Conservation (phyloP, 345 rosid genomes). For the Lepidium sativum region DNA sequence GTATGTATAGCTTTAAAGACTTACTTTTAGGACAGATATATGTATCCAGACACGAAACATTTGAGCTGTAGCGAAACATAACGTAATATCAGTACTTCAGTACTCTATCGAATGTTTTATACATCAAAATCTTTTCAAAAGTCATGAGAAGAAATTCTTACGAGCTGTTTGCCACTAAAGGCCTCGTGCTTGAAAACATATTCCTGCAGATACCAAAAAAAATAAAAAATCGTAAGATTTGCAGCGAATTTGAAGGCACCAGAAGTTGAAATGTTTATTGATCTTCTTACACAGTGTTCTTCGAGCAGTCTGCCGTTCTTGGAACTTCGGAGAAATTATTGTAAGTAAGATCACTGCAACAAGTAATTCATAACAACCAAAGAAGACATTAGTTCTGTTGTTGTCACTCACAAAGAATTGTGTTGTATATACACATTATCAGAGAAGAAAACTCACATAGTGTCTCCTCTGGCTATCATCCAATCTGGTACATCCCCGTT, state of each 20-base stretch:
- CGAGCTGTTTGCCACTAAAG: slow-evolving; percentile 31
- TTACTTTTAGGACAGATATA: slow-evolving; percentile 16
- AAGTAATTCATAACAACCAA: not conserved
- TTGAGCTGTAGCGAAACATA: slow-evolving; percentile 10
- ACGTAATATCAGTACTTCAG: not conserved
- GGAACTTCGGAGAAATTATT: slow-evolving; percentile 41
- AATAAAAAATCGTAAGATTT: slow-evolving; percentile 4
- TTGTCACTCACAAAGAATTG: not conserved
- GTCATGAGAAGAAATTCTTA: slow-evolving; percentile 18
- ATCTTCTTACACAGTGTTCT: slow-evolving; percentile 30
- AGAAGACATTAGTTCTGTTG: not conserved
- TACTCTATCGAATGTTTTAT: not conserved
- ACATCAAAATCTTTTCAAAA: not conserved
- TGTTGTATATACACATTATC: not conserved
- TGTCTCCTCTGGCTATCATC: slow-evolving; percentile 31
- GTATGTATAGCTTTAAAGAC: slow-evolving; percentile 1
- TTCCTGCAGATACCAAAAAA: slow-evolving; percentile 25
- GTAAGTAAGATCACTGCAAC: slow-evolving; percentile 62
- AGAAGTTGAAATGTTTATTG: not conserved
- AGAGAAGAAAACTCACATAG: slow-evolving; percentile 30
- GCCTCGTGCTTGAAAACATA: slow-evolving; percentile 49
- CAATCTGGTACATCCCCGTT: slow-evolving; percentile 44
- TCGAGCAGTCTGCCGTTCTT: slow-evolving; percentile 27
- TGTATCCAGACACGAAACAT: slow-evolving; percentile 4
- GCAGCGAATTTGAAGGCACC: not conserved